These are phyloP conservation scores for Colletotrichum liaoningense DNA, from an alignment of 2,329 filamentous ascomycete genomes.

Conservation along the genomic window DNA sequence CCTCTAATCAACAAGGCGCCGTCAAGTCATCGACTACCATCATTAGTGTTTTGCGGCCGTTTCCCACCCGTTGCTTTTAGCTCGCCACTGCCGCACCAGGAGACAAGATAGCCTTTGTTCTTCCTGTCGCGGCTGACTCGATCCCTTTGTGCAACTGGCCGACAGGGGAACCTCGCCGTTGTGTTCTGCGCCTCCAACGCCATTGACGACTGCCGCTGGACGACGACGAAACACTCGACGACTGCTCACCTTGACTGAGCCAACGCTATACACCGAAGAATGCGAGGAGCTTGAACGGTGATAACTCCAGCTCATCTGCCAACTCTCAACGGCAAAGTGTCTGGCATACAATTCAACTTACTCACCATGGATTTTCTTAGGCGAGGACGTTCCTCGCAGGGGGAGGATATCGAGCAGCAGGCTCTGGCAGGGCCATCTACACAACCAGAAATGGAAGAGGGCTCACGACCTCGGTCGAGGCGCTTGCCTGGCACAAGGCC, in stretches of 20 bases:
- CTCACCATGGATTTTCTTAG: conserved; percentile 31
- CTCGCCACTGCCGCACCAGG: background rate
- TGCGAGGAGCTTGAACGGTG: conserved; percentile 17
- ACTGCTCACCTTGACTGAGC: background rate
- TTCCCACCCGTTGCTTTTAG: background rate
- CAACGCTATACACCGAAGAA: conserved; percentile 5
- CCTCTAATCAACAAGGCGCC: background rate
- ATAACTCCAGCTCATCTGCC: background rate
- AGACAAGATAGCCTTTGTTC: conserved; percentile 21
- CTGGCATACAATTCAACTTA: background rate
- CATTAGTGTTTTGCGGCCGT: background rate
- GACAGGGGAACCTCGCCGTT: conserved; percentile 4
- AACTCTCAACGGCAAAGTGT: background rate
- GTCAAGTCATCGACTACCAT: conserved; percentile 2
- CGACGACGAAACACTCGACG: conserved; percentile 7
- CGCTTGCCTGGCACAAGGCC: conserved; percentile 21
- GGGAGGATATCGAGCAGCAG: conserved; percentile 28
- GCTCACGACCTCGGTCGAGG: conserved; percentile 5
- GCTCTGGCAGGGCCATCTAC: conserved; percentile 15
- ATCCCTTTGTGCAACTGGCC: background rate
- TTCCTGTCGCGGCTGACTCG: conserved; percentile 14
- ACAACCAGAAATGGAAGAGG: conserved; percentile 34
- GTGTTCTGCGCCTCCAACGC: background rate
- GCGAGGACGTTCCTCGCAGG: conserved; percentile 13
- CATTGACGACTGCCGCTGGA: conserved; percentile 11